These are phyloP conservation scores for Rubroshorea leprosula DNA, from an alignment of 345 rosid genomes.

Conservation along the genomic window DNA sequence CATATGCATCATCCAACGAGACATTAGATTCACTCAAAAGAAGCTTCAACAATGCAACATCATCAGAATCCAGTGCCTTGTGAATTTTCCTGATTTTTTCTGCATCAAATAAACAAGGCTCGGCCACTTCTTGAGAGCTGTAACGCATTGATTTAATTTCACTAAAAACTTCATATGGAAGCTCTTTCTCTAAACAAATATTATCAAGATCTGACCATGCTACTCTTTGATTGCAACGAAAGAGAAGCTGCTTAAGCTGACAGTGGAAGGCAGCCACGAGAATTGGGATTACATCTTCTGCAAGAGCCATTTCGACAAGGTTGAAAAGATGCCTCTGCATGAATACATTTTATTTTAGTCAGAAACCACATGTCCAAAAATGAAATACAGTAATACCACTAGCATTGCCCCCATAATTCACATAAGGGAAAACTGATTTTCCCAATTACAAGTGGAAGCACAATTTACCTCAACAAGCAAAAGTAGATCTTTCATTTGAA, in stretches of 20 bases:
- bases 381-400: no score
- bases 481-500: conserved; percentile 34
- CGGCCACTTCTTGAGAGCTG: conserved; percentile 8
- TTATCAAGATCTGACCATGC: conserved; percentile 29
- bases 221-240: conserved; percentile 24
- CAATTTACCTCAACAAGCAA: conserved; percentile 38
- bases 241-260: conserved; percentile 24
- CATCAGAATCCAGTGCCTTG: conserved; percentile 43
- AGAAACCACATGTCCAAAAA: no score
- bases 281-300: conserved; percentile 39
- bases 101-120: background rate
- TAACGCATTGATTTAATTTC: conserved; percentile 22
- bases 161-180: conserved; percentile 23
- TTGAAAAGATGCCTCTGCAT: conserved; percentile 40
- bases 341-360: no score
- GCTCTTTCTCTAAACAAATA: conserved; percentile 29
- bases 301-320: conserved; percentile 31
- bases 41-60: conserved; percentile 29
- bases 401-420: no score
- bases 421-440: background rate
- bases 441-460: background rate
- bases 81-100: conserved; percentile 32
- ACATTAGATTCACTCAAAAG: conserved; percentile 30
- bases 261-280: conserved; percentile 32
- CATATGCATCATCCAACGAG: conserved; percentile 32